Evolutionary conservation across 768 basidiomycete species (phyloP).

Genomic region (Amylocystis lapponica): DNA sequence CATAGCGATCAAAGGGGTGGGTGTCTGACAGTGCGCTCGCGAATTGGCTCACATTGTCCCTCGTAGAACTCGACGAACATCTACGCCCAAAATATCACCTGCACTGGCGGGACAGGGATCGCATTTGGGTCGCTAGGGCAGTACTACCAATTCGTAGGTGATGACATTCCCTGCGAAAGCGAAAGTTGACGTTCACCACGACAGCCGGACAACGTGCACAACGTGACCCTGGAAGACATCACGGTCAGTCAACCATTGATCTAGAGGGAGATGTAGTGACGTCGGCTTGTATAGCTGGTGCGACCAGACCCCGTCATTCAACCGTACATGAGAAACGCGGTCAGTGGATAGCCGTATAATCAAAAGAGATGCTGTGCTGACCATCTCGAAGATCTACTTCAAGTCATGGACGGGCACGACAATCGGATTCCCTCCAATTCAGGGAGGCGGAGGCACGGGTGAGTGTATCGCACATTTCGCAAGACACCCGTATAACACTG

Average conservation of each 20-base stretch:
- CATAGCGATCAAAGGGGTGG: slow-evolving; percentile 56
- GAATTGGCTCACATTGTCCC: not conserved
- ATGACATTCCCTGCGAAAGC: slow-evolving; percentile 1
- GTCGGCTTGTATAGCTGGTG: slow-evolving; percentile 30
- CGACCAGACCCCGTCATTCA: slow-evolving; percentile 43
- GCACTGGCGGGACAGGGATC: slow-evolving; percentile 55
- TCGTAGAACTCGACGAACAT: slow-evolving; percentile 51
- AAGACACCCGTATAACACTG: not conserved
- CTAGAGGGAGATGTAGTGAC: not conserved
- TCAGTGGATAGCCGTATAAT: slow-evolving; percentile 18
- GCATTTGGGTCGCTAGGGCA: slow-evolving; percentile 58
- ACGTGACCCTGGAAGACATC: slow-evolving; percentile 45
- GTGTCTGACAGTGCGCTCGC: slow-evolving; percentile 15
- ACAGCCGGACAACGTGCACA: slow-evolving; percentile 49
- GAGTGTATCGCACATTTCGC: slow-evolving; percentile 8
- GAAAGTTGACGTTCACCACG: not conserved
- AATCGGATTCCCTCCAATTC: slow-evolving; percentile 48
- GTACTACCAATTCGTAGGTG: slow-evolving; percentile 42
- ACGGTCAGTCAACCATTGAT: slow-evolving; percentile 24
- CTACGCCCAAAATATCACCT: slow-evolving; percentile 41
- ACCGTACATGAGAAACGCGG: slow-evolving; percentile 51
- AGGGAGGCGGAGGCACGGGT: slow-evolving; percentile 51
- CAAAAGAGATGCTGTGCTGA: not conserved
- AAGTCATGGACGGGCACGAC: slow-evolving; percentile 51
- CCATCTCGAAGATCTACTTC: slow-evolving; percentile 41